Base-by-base conservation (phyloP, 2,329 filamentous ascomycete genomes). In the Pyrenophora graminea region DNA sequence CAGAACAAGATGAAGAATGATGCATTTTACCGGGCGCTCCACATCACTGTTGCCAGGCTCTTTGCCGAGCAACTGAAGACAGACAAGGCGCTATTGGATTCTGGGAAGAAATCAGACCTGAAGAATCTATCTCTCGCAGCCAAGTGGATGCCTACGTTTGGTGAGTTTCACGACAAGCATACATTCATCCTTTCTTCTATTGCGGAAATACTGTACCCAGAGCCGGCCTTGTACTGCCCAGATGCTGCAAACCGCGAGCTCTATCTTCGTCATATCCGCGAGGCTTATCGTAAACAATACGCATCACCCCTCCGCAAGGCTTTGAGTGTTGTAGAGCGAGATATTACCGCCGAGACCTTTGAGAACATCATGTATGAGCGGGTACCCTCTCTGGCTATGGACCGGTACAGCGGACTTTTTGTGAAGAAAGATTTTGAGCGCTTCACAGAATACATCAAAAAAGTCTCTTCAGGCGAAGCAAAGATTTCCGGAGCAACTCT, bases 61-160 rank as follows among this genome's bases (percentile, higher is more conserved):
- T 85, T 86, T 60, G 81, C 80, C 0, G 74, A 78, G 13, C 81
- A 85, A 71, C 74, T 86, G 2, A 71, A 75, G 37, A 55, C 63
- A 1, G 83, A 86, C 60, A 56, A 79, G 2, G 58, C 55, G 0
- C 63, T 76, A 0, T 72, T 85, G 1, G 62, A 71, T 3, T 73
- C 71, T 13, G 63, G 66, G 8, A 72, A 79, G 25, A 61, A 70
- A 13, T 70, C 73, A 37, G 74, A 75, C 6, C 74, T 76, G 58
- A 73, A 72, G 21, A 67, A 66, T 12, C 77, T 85, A 46, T 84
- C 81, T 0, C 76, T 85, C 0, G 83, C 81, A 48, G 82, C 77
- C 2, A 86, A 86, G 54, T 86, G 83, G 84, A 81, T 82, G 1
- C 84, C 84, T 1, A 78, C 79, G 0, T 75, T 79, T 15, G 77